These are phyloP conservation scores for Nicotiana paniculata DNA, from an alignment of 257 asterid species.

Conservation along the genomic window DNA sequence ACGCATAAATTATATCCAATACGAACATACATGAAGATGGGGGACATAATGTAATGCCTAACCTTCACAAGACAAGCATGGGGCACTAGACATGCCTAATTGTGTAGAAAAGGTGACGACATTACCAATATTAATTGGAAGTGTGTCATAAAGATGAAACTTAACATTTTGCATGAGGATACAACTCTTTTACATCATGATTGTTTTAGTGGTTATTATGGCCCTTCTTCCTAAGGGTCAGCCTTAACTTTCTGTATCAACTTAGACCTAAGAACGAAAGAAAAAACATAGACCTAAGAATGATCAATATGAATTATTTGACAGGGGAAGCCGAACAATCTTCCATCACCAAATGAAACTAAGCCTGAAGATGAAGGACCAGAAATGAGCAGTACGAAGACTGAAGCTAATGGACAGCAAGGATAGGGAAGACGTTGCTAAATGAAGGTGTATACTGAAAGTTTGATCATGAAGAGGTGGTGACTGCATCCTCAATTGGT, in stretches of 20 bases:
- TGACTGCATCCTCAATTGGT: neutral
- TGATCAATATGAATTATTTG: constrained; percentile 1
- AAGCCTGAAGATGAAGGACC: constrained; percentile 24
- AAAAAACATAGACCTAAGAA: neutral
- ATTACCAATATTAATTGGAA: neutral
- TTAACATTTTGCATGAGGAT: neutral
- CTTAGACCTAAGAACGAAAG: neutral
- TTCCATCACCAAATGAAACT: constrained; percentile 22
- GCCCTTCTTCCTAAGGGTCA: neutral
- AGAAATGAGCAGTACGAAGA: constrained; percentile 17
- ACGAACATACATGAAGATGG: neutral
- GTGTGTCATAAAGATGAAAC: neutral
- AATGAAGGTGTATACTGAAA: neutral
- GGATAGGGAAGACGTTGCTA: neutral
- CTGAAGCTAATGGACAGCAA: constrained; percentile 19
- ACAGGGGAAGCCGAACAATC: constrained; percentile 44
- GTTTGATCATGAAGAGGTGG: neutral
- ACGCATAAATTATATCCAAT: neutral
- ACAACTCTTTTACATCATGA: neutral
- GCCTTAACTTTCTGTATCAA: neutral
- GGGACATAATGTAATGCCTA: neutral
- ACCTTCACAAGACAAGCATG: neutral
- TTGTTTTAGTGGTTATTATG: neutral
- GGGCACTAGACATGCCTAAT: neutral
- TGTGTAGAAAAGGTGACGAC: neutral